These are phyloP conservation scores for Mayamaea pseudoterrestris DNA, from an alignment of 108 stramenopile species.

Conservation along the genomic window DNA sequence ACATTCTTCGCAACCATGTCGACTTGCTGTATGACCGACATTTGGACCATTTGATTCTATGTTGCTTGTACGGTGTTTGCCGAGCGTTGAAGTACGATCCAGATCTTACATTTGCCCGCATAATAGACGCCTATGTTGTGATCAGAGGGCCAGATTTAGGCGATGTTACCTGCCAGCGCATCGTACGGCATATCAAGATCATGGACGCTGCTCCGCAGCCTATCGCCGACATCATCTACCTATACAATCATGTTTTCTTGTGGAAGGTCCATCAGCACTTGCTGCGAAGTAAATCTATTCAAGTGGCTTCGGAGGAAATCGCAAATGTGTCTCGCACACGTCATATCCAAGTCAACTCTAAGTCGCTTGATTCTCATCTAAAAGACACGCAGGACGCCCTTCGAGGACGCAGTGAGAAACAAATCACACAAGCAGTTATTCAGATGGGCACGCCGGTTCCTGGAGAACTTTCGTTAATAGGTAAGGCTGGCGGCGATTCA, in stretches of 20 bases:
- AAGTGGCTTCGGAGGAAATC: constrained; percentile 13
- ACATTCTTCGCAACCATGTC: constrained; percentile 20
- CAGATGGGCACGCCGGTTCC: too few species aligned
- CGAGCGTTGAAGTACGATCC: constrained; percentile 15
- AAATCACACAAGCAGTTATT: too few species aligned
- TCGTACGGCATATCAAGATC: constrained; percentile 13
- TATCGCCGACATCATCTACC: constrained; percentile 20
- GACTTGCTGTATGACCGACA: constrained; percentile 22
- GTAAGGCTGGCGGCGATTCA: too few species aligned
- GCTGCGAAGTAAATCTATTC: constrained; percentile 17
- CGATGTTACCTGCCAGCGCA: constrained; percentile 17
- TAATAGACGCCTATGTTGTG: constrained; percentile 21
- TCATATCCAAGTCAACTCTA: too few species aligned
- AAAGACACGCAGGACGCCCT: too few species aligned
- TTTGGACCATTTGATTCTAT: constrained; percentile 27
- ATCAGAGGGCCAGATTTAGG: constrained; percentile 13
- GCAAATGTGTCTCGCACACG: neutral
- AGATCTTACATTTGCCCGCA: constrained; percentile 16
- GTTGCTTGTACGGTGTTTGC: constrained; percentile 22
- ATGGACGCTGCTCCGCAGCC: neutral
- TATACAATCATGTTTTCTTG: constrained; percentile 32
- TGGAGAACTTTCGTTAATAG: too few species aligned
- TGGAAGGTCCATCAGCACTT: constrained; percentile 23
- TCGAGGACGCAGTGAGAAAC: too few species aligned
- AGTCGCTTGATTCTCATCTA: too few species aligned